Conservation (phyloP, 1,284 basidiomycete genomes). For the Phylloboletellus chloephorus region DNA sequence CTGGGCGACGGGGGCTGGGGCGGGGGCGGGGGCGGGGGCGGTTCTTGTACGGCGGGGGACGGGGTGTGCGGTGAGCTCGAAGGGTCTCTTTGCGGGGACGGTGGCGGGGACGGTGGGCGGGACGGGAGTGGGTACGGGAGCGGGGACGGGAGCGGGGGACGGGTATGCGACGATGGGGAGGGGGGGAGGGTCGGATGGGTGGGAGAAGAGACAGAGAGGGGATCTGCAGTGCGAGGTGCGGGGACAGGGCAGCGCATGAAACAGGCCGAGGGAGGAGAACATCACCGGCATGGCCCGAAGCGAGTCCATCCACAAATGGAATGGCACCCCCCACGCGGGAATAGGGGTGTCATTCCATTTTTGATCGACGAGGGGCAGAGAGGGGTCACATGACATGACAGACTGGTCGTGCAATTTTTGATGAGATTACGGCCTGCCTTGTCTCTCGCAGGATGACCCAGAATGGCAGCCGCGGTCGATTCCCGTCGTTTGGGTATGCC, state of each 20-base stretch:
- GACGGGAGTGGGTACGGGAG: slow-evolving; percentile 12
- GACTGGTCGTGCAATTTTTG: too few relatives aligned
- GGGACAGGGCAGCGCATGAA: slow-evolving; percentile 61
- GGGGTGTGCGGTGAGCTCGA: slow-evolving; percentile 18
- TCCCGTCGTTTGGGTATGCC: too few relatives aligned
- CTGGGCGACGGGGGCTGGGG: slow-evolving; percentile 40
- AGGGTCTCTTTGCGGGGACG: slow-evolving; percentile 31
- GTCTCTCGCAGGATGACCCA: too few relatives aligned
- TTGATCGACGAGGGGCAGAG: too few relatives aligned
- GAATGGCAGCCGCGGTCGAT: too few relatives aligned
- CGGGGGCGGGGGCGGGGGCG: slow-evolving; percentile 36
- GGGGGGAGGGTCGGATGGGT: slow-evolving; percentile 40
- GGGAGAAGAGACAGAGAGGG: slow-evolving; percentile 58
- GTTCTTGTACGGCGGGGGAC: slow-evolving; percentile 31
- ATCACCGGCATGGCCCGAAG: slow-evolving; percentile 38
- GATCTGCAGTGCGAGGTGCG: slow-evolving; percentile 45
- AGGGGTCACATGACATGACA: too few relatives aligned
- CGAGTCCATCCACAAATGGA: too few relatives aligned
- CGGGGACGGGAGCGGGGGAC: slow-evolving; percentile 36
- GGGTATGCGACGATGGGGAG: too few relatives aligned
- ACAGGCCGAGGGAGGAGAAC: slow-evolving; percentile 62
- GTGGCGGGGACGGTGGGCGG: slow-evolving; percentile 8
- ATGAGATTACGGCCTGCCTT: too few relatives aligned
- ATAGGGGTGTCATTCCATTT: too few relatives aligned
- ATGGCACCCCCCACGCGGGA: too few relatives aligned